Base-by-base conservation (phyloP, 495 filamentous ascomycete species). In the Poronia punctata region DNA sequence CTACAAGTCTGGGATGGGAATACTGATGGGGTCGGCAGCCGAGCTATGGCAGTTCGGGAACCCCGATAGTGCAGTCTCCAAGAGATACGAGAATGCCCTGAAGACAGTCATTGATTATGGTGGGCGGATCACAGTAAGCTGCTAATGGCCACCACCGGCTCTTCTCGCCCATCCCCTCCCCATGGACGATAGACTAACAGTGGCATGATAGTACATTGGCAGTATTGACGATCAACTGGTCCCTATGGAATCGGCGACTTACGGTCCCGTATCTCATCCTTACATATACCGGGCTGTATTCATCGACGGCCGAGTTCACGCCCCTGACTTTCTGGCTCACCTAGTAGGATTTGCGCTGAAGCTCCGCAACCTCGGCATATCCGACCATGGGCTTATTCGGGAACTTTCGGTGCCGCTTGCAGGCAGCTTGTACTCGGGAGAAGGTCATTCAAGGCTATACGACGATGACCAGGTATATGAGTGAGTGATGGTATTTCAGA, bases 221-320 rank as follows among this genome's bases (percentile, higher is more conserved):
- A 94, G 88, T 56, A 92, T 97, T 38, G 92, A 98, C 57, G 92
- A 98, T 62, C 92, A 98, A 61, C 70, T 98, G 9, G 89, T 98
- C 20, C 90, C 88, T 10, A 27, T 53, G 23, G 39, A 88, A 78
- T 95, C 88, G 11, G 86, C 88, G 0, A 79, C 87, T 2, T 94
- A 93, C 51, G 76, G 86, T 2, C 80, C 81, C 4, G 77, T 85
- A 4, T 76, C 77, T 23, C 92, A 98, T 56, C 92, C 92, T 3
- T 88, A 95, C 50, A 89, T 98, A 26, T 90, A 83, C 55, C 79
- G 92, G 17, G 86, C 89, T 20, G 90, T 90, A 5, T 98, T 97
- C 56, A 86, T 98, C 34, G 90, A 97, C 59, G 87, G 89, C 24
- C 76, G 88, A 45, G 77, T 95, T 20, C 90, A 98, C 54, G 82